phyloP scores from a whole-genome alignment of 2,329 filamentous ascomycete species.

The Juglanconis oblonga region DNA sequence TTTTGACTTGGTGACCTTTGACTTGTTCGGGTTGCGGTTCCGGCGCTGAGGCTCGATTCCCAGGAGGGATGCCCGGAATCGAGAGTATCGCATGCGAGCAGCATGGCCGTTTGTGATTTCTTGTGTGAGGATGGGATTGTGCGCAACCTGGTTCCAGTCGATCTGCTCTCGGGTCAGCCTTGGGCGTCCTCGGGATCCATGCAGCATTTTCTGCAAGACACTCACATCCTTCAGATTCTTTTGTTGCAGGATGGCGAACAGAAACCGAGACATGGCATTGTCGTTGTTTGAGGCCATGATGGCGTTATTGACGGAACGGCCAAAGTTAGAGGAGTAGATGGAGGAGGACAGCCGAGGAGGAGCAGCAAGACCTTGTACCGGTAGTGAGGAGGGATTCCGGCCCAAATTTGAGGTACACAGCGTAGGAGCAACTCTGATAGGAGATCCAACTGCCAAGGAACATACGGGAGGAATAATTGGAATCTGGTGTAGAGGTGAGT shows the following conservation, averaged over 20 bases:
- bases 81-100: constrained; percentile 58
- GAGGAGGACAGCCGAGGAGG: neutral
- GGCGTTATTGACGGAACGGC: constrained; percentile 16
- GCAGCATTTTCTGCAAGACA: neutral
- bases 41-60: constrained; percentile 48
- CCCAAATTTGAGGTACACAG: constrained; percentile 28
- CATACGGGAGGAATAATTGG: constrained; percentile 23
- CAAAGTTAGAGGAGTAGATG: constrained; percentile 16
- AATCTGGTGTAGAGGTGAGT: constrained; percentile 35
- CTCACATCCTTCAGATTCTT: constrained; percentile 60
- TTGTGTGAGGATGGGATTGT: constrained; percentile 50
- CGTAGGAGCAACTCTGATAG: neutral
- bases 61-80: constrained; percentile 47
- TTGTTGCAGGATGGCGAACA: constrained; percentile 59
- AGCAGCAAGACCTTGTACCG: constrained; percentile 17
- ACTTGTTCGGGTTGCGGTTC: constrained; percentile 39
- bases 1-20: constrained; percentile 45
- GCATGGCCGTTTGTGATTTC: constrained; percentile 59
- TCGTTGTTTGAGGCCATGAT: constrained; percentile 55
- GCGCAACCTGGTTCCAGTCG: constrained; percentile 57
- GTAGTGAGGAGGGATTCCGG: constrained; percentile 22
- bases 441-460: constrained; percentile 18
- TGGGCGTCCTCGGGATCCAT: neutral
- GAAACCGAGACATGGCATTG: constrained; percentile 54
- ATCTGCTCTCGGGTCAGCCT: constrained; percentile 40